Base-by-base conservation (phyloP, 352 stramenopile species). In the Phytophthora sojae region DNA sequence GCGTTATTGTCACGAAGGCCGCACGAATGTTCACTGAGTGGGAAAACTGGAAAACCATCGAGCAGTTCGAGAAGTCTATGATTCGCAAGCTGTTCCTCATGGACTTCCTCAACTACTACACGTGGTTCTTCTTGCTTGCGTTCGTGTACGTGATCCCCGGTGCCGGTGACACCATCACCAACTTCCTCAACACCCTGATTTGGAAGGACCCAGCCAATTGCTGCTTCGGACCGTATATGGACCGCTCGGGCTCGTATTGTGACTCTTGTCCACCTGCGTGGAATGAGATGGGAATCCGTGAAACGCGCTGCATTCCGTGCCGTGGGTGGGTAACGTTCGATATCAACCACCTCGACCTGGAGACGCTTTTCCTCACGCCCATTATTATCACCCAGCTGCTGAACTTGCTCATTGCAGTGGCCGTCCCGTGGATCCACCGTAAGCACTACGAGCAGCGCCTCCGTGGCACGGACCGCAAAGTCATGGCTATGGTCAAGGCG, bases 101-200 rank as follows among this genome's bases (percentile, higher is more conserved):
- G 86, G 88, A 95, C 55, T 95, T 95, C 55, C 82, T 95, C 68
- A 95, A 95, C 76, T 94, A 94, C 77, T 95, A 94, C 75, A 95
- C 86, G 67, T 95, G 88, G 88, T 95, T 95, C 69, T 94, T 95
- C 62, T 65, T 93, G 32, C 72, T 95, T 23, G 88, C 88, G n/a
- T 95, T 95, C 65, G 83, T 95, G 44, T 95, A 95, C 50, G 88
- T 95, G 57, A 82, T 95, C 63, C 88, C 88, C 1, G 88, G 88
- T 17, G 81, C 79, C n/a, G 88, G 88, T 21, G 85, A 95, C 76
- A 86, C 82, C 12, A 92, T 95, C 65, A 95, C 86, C 47, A 94
- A 91, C 50, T 85, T 90, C 25, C 73, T 95, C 37, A 95, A 95
- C 66, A 67, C 86, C 11, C 26, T 92, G 8, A 62, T 95, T 14